Evolutionary conservation across 495 filamentous ascomycete genomes (phyloP), one percentile per base, ranked within the genome.

Genomic region (Tuber microsphaerosporum): DNA sequence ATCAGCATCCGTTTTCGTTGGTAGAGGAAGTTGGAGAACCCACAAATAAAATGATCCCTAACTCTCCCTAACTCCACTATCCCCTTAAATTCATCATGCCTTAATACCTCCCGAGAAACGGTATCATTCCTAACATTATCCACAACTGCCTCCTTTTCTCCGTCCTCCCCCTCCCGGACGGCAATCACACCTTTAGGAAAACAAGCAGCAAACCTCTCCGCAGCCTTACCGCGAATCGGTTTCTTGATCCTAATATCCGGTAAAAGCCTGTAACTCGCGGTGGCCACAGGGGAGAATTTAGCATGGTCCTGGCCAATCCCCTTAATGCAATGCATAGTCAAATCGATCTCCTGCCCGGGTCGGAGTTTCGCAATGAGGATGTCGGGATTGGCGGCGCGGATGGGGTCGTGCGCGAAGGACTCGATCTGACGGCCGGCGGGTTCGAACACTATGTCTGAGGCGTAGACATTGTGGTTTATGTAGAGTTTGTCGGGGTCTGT

Each of bases 221-320:
- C 96, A 78, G 97, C 93, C 2, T 86, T 86, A 9, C 94, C 95
- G 1, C 95, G 81, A 72, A 99, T 97, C 26, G 96, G 94, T 75
- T 87, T 86, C 61, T 86, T 82, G 80, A 98, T 97, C 31, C 88
- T 86, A 82, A 99, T 98, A 70, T 90, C 88, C 2, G 96, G 96
- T 78, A 99, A 82, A 14, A 99, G 87, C 26, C 96, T 89, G 85
- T 99, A 99, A 56, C 90, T 90, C 14, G 95, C 94, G 0, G 96
- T 97, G 7, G 94, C 94, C 31, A 99, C 96, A 42, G 96, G 96
- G 1, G 93, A 97, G 87, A 94, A 99, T 83, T 99, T 99, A 70
- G 96, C 92, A 84, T 99, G 96, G 85, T 98, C 95, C 74, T 90
- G 91, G 22, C 96, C 96, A 73, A 95, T 91, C 39, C 96, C 96